These are phyloP conservation scores for Capsicum chinense DNA, from an alignment of 257 asterid genomes.

Conservation along the genomic window DNA sequence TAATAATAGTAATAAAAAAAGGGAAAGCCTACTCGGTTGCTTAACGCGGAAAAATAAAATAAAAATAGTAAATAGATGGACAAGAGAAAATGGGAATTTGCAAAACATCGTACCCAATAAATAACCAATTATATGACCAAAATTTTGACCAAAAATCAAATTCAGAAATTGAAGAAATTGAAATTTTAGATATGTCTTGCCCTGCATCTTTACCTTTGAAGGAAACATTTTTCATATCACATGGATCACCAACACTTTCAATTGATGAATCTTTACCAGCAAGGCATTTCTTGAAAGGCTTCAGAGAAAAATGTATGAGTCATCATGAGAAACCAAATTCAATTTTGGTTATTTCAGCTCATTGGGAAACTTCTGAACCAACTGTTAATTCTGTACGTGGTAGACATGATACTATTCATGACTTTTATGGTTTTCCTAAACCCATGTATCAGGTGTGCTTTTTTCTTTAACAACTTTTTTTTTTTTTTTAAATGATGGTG, in stretches of 20 bases:
- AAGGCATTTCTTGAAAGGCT: conserved; percentile 57
- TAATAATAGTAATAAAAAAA: background rate
- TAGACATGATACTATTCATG: conserved; percentile 62
- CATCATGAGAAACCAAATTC: conserved; percentile 56
- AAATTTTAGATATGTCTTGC: background rate
- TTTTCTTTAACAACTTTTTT: no score
- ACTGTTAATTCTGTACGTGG: conserved; percentile 62
- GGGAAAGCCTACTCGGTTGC: background rate
- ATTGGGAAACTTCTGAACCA: conserved; percentile 82
- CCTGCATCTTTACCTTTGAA: conserved; percentile 27
- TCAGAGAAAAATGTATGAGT: conserved; percentile 44
- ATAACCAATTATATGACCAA: background rate
- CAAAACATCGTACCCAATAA: background rate
- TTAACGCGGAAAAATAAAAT: background rate
- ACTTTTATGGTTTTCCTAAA: conserved; percentile 75
- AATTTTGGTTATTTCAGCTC: conserved; percentile 64
- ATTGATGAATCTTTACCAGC: conserved; percentile 76
- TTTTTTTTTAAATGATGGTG: no score
- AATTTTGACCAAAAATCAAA: background rate
- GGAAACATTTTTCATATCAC: conserved; percentile 75
- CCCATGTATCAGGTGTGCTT: conserved; percentile 62
- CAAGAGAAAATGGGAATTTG: background rate
- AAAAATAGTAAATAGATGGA: no score
- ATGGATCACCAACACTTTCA: conserved; percentile 75
- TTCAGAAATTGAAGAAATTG: background rate